These are phyloP conservation scores for Hondaea fermentalgiana DNA, from an alignment of 108 stramenopile genomes.

Conservation along the genomic window DNA sequence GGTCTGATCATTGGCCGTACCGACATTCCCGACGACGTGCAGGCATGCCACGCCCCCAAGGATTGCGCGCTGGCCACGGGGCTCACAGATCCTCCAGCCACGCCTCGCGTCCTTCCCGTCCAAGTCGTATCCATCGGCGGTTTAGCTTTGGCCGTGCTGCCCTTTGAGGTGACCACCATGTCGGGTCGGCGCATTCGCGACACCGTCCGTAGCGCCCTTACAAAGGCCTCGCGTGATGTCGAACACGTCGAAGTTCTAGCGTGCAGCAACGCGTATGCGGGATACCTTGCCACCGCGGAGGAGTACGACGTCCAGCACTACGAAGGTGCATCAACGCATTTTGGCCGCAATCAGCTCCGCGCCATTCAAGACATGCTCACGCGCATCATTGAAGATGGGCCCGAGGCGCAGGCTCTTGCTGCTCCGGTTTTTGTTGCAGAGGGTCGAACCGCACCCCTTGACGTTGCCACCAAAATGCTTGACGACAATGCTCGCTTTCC, in stretches of 20 bases:
- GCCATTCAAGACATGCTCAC: conserved; percentile 7
- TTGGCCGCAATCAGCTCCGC: not conserved
- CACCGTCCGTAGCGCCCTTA: not conserved
- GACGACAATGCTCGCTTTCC: not conserved
- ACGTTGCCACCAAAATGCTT: not conserved
- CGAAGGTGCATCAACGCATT: not conserved
- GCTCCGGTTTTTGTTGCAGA: not conserved
- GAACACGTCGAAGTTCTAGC: not conserved
- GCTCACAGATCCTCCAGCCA: not conserved
- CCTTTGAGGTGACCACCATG: conserved; percentile 12
- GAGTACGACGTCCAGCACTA: not conserved
- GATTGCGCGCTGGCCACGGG: not conserved
- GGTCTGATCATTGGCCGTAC: not conserved
- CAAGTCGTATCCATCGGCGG: not conserved
- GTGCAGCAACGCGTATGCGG: not conserved
- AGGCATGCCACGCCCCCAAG: not conserved
- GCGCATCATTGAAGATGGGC: not conserved
- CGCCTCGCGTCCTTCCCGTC: not conserved
- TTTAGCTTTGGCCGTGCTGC: not conserved
- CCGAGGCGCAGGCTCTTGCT: not conserved
- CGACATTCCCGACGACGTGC: not conserved
- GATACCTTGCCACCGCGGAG: not conserved
- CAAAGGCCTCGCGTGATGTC: not conserved
- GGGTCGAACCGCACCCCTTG: not conserved
- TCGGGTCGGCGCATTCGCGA: not conserved